Percentiles rank a stretch among this genome's conserved stretches.
These are phyloP conservation scores for Aspergillus floridensis DNA, from an alignment of 2,329 filamentous ascomycete species.

Conservation along the genomic window DNA sequence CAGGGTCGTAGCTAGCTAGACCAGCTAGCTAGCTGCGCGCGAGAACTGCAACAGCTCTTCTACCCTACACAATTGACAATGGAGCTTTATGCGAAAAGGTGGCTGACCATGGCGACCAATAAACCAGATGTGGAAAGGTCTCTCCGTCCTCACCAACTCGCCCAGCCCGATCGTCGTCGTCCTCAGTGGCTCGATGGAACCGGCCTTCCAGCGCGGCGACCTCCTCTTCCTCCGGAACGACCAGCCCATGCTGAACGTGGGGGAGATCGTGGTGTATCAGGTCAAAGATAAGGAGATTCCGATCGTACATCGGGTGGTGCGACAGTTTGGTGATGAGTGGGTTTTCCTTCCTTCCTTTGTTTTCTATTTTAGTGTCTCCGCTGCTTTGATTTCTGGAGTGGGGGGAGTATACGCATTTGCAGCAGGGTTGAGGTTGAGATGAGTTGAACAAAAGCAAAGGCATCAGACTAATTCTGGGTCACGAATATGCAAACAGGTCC, in stretches of 20 bases:
- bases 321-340: conserved; percentile 56
- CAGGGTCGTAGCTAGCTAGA: not conserved
- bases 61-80: too few species aligned
- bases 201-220: conserved; percentile 64
- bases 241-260: conserved; percentile 61
- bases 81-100: too few species aligned
- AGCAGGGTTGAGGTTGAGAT: not conserved
- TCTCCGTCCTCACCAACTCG: conserved; percentile 74
- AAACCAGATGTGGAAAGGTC: conserved; percentile 70
- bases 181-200: conserved; percentile 66
- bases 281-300: conserved; percentile 93
- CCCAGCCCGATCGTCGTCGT: conserved; percentile 65
- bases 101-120: not conserved
- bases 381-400: too few species aligned
- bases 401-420: not conserved
- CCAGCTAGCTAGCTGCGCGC: not conserved
- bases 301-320: conserved; percentile 89
- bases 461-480: not conserved
- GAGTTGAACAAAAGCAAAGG: too few species aligned
- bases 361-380: too few species aligned
- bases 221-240: conserved; percentile 64
- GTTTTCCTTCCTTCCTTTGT: conserved; percentile 3
- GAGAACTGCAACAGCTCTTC: too few species aligned
- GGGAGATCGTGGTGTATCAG: conserved; percentile 77
- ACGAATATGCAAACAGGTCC: conserved; percentile 17